phyloP scores from a whole-genome alignment of 352 stramenopile genomes.

The Pythium phragmiticola region DNA sequence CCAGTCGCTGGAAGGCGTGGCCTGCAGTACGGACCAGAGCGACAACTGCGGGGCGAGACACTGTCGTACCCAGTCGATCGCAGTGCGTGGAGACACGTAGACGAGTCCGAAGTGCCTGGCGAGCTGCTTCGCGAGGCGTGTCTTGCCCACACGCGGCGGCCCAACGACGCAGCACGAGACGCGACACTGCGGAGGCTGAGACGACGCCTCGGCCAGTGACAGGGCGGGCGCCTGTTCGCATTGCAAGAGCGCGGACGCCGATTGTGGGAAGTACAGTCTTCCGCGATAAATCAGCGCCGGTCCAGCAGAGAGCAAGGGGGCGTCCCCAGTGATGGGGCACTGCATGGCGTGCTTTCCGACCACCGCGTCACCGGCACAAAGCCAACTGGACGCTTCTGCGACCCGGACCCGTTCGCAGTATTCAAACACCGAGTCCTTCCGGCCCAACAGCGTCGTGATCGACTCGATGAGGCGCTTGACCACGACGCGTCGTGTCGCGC shows the following conservation, averaged over 20 bases:
- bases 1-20: constrained; percentile 10
- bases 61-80: constrained; percentile 56
- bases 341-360: constrained; percentile 52
- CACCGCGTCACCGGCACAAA: constrained; percentile 42
- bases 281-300: constrained; percentile 41
- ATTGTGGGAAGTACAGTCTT: constrained; percentile 60
- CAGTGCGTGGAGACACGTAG: constrained; percentile 47
- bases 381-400: constrained; percentile 14
- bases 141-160: constrained; percentile 36
- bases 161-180: constrained; percentile 44
- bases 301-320: background rate
- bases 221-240: constrained; percentile 26
- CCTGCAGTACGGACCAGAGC: constrained; percentile 27
- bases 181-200: constrained; percentile 12
- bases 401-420: constrained; percentile 34
- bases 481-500: constrained; percentile 35
- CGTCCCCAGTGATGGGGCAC: constrained; percentile 38
- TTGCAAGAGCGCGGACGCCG: constrained; percentile 15
- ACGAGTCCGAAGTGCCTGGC: constrained; percentile 30
- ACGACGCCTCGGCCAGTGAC: background rate
- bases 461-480: constrained; percentile 30
- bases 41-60: constrained; percentile 40
- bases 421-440: constrained; percentile 48
- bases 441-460: constrained; percentile 35
- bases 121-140: constrained; percentile 32